Percentiles rank a stretch among this genome's conserved stretches.
Conservation (phyloP, 768 basidiomycete genomes). For the Tephrocybe sp. region DNA sequence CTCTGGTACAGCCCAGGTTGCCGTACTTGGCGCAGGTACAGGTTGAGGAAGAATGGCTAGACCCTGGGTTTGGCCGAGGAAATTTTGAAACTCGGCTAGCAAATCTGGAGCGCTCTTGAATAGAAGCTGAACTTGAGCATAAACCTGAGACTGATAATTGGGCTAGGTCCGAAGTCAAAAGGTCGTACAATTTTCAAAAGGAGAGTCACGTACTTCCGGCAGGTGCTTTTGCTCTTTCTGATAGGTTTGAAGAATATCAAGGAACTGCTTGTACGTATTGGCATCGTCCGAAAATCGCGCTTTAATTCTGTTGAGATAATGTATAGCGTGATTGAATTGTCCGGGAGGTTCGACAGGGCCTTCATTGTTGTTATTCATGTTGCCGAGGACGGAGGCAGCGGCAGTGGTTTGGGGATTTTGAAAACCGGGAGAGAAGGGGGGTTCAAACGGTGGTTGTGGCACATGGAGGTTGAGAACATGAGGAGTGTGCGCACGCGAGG, state of each 20-base stretch:
- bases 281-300: constrained; percentile 82
- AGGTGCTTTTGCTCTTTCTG: constrained; percentile 78
- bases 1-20: constrained; percentile 41
- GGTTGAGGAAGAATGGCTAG: constrained; percentile 53
- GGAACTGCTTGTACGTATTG: constrained; percentile 89
- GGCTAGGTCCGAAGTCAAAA: constrained; percentile 1
- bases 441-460: constrained; percentile 34
- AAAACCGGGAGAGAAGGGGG: constrained; percentile 44
- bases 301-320: constrained; percentile 99
- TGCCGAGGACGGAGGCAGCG: constrained; percentile 65
- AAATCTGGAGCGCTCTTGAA: constrained; percentile 83
- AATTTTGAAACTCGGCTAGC: constrained; percentile 77
- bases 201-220: constrained; percentile 57
- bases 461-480: constrained; percentile 40
- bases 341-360: constrained; percentile 52
- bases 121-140: constrained; percentile 73
- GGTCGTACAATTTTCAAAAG: constrained; percentile 6
- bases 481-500: constrained; percentile 57
- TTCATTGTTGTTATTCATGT: constrained; percentile 50
- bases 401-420: constrained; percentile 49
- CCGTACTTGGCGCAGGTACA: constrained; percentile 24
- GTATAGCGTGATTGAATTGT: constrained; percentile 93
- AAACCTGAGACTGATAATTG: constrained; percentile 61
- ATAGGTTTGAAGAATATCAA: constrained; percentile 86
- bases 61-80: constrained; percentile 47